Evolutionary conservation across 1,139 yeast species (phyloP).

Genomic region (Kluyveromyces marxianus): DNA sequence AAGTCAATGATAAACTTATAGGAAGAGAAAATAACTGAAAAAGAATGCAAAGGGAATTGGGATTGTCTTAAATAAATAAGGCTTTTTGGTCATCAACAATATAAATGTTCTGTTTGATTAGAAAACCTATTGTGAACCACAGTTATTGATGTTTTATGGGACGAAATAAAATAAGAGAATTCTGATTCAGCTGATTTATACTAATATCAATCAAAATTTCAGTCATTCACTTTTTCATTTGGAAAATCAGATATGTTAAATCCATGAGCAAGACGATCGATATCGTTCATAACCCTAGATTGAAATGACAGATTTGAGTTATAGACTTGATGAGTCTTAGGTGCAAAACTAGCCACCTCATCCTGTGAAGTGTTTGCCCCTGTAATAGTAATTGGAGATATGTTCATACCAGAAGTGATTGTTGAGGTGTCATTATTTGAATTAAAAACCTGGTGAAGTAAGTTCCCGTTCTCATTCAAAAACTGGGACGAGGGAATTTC

Average conservation of each 20-base stretch:
- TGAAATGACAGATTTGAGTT: conserved; percentile 1
- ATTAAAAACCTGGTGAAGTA: conserved; percentile 2
- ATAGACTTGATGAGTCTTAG: neutral
- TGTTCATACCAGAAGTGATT: conserved; percentile 7
- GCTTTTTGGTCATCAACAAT: no score
- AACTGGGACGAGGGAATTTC: conserved; percentile 1
- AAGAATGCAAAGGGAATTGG: no score
- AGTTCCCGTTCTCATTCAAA: conserved; percentile 1
- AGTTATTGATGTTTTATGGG: no score
- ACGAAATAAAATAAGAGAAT: no score
- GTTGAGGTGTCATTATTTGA: conserved; percentile 9
- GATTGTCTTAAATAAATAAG: no score
- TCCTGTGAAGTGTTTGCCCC: conserved; percentile 4
- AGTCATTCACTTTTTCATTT: neutral
- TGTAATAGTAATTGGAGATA: conserved; percentile 10
- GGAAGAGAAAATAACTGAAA: no score
- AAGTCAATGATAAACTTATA: no score
- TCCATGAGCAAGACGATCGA: conserved; percentile 9
- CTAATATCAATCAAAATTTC: no score
- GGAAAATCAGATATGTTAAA: conserved; percentile 5
- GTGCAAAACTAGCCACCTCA: neutral
- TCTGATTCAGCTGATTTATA: no score
- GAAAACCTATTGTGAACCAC: no score
- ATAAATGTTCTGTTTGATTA: no score
- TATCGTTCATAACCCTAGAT: conserved; percentile 10